These are phyloP conservation scores for Candida rishiriensis DNA, from an alignment of 805 yeast species.

Conservation along the genomic window DNA sequence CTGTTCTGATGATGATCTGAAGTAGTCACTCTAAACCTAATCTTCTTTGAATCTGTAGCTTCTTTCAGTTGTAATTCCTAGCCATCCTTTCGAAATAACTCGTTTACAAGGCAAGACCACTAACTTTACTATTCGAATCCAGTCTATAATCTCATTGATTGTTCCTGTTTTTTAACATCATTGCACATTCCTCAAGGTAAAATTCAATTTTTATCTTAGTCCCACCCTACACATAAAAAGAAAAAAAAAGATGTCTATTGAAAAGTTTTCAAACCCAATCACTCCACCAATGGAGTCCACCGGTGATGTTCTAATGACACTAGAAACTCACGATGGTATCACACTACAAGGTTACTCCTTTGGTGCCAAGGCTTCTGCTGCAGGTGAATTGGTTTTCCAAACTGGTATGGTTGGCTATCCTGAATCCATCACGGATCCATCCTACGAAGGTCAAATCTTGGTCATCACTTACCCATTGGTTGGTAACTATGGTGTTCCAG, in stretches of 20 bases:
- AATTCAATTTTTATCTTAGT: constrained; percentile 2
- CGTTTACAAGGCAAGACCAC: constrained; percentile 1
- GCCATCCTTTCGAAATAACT: too few species aligned
- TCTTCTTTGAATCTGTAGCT: too few species aligned
- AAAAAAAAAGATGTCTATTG: constrained; percentile 29
- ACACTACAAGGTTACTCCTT: constrained; percentile 93
- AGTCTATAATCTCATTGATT: not conserved
- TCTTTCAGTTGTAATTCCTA: too few species aligned
- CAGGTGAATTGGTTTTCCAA: constrained; percentile 98
- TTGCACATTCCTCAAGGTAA: not conserved
- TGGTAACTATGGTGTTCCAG: constrained; percentile 99
- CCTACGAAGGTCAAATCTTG: constrained; percentile 95
- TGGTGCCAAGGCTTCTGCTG: constrained; percentile 83
- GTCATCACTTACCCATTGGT: constrained; percentile 96
- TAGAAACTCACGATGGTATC: constrained; percentile 84
- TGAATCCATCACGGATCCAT: constrained; percentile 96
- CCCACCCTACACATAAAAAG: constrained; percentile 1
- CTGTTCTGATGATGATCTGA: too few species aligned
- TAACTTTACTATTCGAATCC: not conserved
- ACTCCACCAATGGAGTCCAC: constrained; percentile 85
- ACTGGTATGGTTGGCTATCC: constrained; percentile 99
- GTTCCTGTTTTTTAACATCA: not conserved
- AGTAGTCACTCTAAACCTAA: too few species aligned
- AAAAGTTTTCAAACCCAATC: constrained; percentile 69
- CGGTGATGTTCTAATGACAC: constrained; percentile 78